Evolutionary conservation across 2,329 filamentous ascomycete species (phyloP), one percentile per base, ranked within the genome.

Genomic region (Sordariomycetes sp.): DNA sequence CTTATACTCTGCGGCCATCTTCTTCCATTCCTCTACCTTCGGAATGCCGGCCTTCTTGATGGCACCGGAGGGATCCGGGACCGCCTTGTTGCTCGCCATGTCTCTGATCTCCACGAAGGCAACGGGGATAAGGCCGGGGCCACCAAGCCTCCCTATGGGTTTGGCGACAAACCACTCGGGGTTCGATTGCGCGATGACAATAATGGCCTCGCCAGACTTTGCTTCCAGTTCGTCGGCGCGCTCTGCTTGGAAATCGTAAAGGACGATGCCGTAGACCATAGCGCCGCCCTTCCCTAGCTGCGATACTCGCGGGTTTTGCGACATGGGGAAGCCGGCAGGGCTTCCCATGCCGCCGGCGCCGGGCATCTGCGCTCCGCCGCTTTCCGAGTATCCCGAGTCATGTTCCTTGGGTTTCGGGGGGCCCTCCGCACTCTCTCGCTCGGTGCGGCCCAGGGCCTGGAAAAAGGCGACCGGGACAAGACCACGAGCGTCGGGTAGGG

Each of bases 151-250:
- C 62, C 92, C 93, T 69, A 99, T 99, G n/a, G 94, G 94, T 74
- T 99, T 99, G 55, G 94, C 94, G 61, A 99, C 93, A 68, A 97
- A 97, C 94, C 94, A 99, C 72, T 99, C 94, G 5, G 93, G 90
- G 67, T 97, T 97, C 7, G 93, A 97, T 72, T 97, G 94, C 52
- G 94, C 94, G 69, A 97, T 97, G 58, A 99, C 92, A 63, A 99
- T 97, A 68, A 99, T 97, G 57, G 92, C 90, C 73, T 99, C 94
- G 59, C 92, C 93, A 53, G 90, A 88, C 71, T 96, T 95, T 54
- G 94, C 94, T 64, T 97, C 92, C 60, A 99, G 75, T 74, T 99
- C 94, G 71, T 99, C 94, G n/a, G 91, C 89, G 59, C 93, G 79
- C 73, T 97, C 93, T 0, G 94, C 94, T 64, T 89, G 85, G 73